Percentiles rank a stretch among this genome's conserved stretches.
phyloP scores from a whole-genome alignment of 1,284 basidiomycete genomes.

The Rhodotorula sp. region DNA sequence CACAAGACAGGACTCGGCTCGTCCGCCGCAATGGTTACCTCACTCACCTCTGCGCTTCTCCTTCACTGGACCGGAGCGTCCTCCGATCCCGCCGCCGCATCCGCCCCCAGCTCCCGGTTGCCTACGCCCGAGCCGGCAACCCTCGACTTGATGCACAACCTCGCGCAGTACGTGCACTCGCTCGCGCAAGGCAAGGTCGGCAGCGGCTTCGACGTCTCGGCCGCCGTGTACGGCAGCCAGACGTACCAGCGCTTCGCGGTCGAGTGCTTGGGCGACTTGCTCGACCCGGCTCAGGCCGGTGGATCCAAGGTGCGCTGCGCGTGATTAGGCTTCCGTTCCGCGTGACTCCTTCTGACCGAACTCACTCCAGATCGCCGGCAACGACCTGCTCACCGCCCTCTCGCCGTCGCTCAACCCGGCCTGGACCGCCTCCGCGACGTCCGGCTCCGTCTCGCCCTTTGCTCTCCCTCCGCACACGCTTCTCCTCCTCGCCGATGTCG shows the following conservation, averaged over 20 bases:
- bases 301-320: background rate
- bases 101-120: background rate
- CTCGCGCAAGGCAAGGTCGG: slow-evolving; percentile 97
- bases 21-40: slow-evolving; percentile 94
- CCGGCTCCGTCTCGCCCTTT: slow-evolving; percentile 65
- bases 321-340: accelerated
- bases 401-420: slow-evolving; percentile 62
- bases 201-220: slow-evolving; percentile 93
- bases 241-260: slow-evolving; percentile 88
- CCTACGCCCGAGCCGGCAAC: slow-evolving; percentile 52
- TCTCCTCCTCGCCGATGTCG: slow-evolving; percentile 86
- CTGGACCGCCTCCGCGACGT: slow-evolving; percentile 56
- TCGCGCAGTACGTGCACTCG: slow-evolving; percentile 95
- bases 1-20: slow-evolving; percentile 99
- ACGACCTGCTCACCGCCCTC: slow-evolving; percentile 26
- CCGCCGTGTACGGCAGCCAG: slow-evolving; percentile 93
- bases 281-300: slow-evolving; percentile 14
- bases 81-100: slow-evolving; percentile 55
- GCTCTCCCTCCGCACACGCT: slow-evolving; percentile 75
- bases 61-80: slow-evolving; percentile 61
- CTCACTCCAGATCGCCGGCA: slow-evolving; percentile 4
- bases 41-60: slow-evolving; percentile 81
- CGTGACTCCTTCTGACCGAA: background rate
- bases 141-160: slow-evolving; percentile 75
- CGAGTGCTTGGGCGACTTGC: slow-evolving; percentile 40